phyloP scores from a whole-genome alignment of 768 basidiomycete genomes.

The Ramaria rubella region DNA sequence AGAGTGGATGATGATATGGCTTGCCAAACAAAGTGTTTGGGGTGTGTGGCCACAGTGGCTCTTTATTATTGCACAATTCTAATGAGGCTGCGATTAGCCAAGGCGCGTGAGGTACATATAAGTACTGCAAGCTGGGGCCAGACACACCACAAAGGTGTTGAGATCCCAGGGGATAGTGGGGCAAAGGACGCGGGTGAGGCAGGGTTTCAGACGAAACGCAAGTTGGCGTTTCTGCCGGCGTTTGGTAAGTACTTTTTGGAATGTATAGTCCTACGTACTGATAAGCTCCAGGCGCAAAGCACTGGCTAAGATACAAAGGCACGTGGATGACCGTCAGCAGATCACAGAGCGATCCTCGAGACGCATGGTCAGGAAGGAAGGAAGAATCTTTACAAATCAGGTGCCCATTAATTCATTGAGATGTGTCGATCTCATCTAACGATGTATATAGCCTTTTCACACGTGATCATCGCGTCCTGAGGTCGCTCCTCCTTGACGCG shows the following conservation, averaged over 20 bases:
- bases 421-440: neutral
- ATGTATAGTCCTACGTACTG: neutral
- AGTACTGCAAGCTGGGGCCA: neutral
- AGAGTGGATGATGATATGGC: constrained; percentile 11
- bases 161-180: neutral
- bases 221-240: neutral
- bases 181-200: neutral
- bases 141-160: neutral
- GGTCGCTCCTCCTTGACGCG: constrained; percentile 47
- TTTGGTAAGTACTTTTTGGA: neutral
- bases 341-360: neutral
- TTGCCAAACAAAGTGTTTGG: constrained; percentile 4
- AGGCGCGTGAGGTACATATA: constrained; percentile 1
- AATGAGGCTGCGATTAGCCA: neutral
- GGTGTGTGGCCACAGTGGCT: neutral
- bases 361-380: neutral
- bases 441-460: constrained; percentile 40
- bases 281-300: neutral
- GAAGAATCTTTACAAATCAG: neutral
- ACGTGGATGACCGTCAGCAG: constrained; percentile 7
- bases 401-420: neutral
- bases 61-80: neutral
- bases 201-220: neutral
- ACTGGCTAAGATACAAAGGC: constrained; percentile 4
- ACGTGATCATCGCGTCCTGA: constrained; percentile 39